Base-by-base conservation (phyloP, 228 moss, liverwort and hornwort species). In the Sphagnum fallax region DNA sequence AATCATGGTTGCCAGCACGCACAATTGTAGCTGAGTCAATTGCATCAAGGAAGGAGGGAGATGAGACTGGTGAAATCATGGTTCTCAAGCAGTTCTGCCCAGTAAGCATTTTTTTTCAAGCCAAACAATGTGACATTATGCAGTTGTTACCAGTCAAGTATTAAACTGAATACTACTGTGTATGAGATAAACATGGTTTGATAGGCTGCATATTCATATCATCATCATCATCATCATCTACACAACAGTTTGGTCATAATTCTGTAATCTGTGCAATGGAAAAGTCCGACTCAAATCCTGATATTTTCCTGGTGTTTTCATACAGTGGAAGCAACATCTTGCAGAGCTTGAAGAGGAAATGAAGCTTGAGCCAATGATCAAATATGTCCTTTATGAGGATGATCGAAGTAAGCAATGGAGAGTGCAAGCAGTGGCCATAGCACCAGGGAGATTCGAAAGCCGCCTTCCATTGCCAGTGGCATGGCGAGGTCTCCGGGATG, bases 371-470 rank as follows among this genome's bases (percentile, higher is more conserved):
- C 92, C 94, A 47, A 81, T 77, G 6, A 89, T 98, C 63, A 94
- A 98, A 84, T 98, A 98, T 79, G 98, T 94, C 18, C 83, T 98
- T 0, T 98, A 98, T 50, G 83, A 92, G 97, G 98, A 98, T 78
- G 94, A 86, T 3, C 84, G 88, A 67, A 93, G 86, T 70, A 85
- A 87, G 61, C 85, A 87, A 66, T 98, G 98, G 98, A 91, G 98
- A 62, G 86, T 92, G 55, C 98, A 98, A 81, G 90, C 98, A 10
- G 92, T 98, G 11, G 75, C 98, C 6, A 73, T 88, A 12, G 79
- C 77, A 48, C 80, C 80, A 5, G 98, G 94, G 50, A 82, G 81
- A 60, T 98, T 98, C 69, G 90, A 94, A 69, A 98, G 90, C 64
- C 85, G 98, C 62, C 83, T 92, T 81, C 85, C 98, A 1, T 72